A percentile compares a stretch with the other conserved stretches of the same genome.
phyloP scores from a whole-genome alignment of 2,329 filamentous ascomycete species.

The Uncinocarpus reesii region DNA sequence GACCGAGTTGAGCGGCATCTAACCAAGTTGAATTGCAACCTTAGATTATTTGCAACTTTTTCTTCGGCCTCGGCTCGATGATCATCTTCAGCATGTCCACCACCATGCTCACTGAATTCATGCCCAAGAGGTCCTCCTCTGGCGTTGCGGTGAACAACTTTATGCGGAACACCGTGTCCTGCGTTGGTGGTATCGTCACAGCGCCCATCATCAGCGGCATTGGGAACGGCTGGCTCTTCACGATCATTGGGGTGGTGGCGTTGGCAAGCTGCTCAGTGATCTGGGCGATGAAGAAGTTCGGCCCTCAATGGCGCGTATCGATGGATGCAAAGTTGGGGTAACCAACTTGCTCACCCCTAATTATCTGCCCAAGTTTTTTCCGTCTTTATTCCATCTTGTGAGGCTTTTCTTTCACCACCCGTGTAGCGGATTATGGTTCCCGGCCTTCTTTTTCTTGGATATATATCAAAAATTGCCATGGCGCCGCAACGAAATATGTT shows the following conservation, averaged over 20 bases:
- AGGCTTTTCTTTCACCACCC: too few species aligned
- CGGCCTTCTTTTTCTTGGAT: not conserved
- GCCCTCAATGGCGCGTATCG: slow-evolving; percentile 51
- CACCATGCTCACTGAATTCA: slow-evolving; percentile 78
- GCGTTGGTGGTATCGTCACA: slow-evolving; percentile 58
- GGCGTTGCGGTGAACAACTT: slow-evolving; percentile 78
- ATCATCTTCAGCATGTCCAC: slow-evolving; percentile 63
- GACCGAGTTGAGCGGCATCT: not conserved
- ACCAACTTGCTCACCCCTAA: not conserved
- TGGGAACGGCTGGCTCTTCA: slow-evolving; percentile 68
- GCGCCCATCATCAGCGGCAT: slow-evolving; percentile 61
- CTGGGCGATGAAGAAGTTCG: slow-evolving; percentile 51
- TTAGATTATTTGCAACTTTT: slow-evolving; percentile 54
- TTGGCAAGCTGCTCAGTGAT: slow-evolving; percentile 51
- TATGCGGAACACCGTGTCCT: slow-evolving; percentile 66
- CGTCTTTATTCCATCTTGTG: too few species aligned
- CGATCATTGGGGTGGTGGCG: slow-evolving; percentile 47
- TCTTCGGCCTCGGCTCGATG: slow-evolving; percentile 70
- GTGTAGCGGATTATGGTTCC: too few species aligned
- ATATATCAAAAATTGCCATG: not conserved
- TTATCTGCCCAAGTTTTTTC: too few species aligned
- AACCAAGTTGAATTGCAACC: slow-evolving; percentile 10
- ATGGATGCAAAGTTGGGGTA: slow-evolving; percentile 44
- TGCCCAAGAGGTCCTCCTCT: slow-evolving; percentile 58
- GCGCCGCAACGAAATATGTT: not conserved